A percentile compares a stretch with the other conserved stretches of the same genome.
Evolutionary conservation across 73 alveolate species (phyloP).

Genomic region (Diophrys sp.): DNA sequence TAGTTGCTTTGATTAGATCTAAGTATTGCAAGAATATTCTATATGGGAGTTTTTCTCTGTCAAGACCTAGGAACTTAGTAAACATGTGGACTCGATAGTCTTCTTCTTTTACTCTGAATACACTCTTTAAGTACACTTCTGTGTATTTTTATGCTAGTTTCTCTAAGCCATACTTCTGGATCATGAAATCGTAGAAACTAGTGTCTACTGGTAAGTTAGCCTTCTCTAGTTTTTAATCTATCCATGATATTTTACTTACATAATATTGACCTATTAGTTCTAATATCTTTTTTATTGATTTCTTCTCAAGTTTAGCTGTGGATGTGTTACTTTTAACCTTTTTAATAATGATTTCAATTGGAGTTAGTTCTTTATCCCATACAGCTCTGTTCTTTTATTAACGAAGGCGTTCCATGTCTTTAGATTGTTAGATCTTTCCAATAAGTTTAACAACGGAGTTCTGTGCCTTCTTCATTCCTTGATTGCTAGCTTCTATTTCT

Average conservation of each 20-base stretch:
- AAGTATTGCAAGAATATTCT: slow-evolving; percentile 21
- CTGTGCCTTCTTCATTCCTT: no score
- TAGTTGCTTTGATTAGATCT: slow-evolving; percentile 20
- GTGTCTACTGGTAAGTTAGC: slow-evolving; percentile 12
- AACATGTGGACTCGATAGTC: slow-evolving; percentile 38
- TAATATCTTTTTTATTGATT: slow-evolving; percentile 17
- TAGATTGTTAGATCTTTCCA: no score
- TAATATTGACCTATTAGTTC: slow-evolving; percentile 4
- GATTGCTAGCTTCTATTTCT: no score
- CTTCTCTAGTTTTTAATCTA: slow-evolving; percentile 24
- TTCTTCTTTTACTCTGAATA: slow-evolving; percentile 4
- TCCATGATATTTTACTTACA: slow-evolving; percentile 19
- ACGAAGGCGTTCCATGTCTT: no score
- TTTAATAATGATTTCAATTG: no score
- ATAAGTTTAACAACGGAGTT: no score
- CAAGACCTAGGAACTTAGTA: slow-evolving; percentile 38
- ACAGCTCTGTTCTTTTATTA: no score
- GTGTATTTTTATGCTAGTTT: slow-evolving; percentile 28
- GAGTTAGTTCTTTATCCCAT: no score
- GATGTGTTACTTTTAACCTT: no score
- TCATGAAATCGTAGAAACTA: slow-evolving; percentile 26
- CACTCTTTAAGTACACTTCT: slow-evolving; percentile 28
- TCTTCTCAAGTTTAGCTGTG: slow-evolving; percentile 12
- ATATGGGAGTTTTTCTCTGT: slow-evolving; percentile 35
- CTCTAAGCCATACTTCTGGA: slow-evolving; percentile 32